These are phyloP conservation scores for Aristolochia fimbriata DNA, from an alignment of 164 flowering plant genomes.

Conservation along the genomic window DNA sequence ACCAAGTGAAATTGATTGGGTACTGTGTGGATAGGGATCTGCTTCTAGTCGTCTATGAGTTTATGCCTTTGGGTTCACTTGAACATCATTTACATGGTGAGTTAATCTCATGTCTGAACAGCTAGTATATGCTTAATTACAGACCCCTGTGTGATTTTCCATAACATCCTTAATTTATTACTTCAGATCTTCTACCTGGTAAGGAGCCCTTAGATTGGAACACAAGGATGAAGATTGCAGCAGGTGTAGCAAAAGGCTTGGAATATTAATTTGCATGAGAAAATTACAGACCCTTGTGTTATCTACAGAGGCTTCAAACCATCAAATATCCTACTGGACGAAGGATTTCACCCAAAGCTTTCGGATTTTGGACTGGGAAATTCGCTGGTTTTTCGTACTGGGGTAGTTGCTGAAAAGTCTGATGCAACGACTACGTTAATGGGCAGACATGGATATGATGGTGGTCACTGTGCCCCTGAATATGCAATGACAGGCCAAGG, in stretches of 20 bases:
- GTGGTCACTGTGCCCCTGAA: constrained; percentile 52
- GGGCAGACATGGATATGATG: constrained; percentile 54
- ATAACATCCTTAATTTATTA: no score
- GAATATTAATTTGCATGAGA: constrained; percentile 50
- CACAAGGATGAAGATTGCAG: constrained; percentile 69
- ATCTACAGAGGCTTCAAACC: constrained; percentile 63
- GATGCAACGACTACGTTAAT: constrained; percentile 47
- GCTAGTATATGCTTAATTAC: no score
- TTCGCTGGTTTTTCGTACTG: constrained; percentile 40
- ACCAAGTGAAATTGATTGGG: constrained; percentile 29
- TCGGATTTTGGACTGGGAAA: constrained; percentile 71
- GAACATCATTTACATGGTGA: constrained; percentile 36
- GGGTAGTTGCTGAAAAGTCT: constrained; percentile 35
- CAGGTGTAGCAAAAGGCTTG: constrained; percentile 70
- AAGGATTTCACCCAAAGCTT: constrained; percentile 53
- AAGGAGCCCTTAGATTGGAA: constrained; percentile 60
- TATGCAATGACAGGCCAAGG: constrained; percentile 46
- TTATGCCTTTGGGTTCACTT: constrained; percentile 30
- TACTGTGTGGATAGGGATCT: constrained; percentile 38
- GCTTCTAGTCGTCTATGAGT: constrained; percentile 34
- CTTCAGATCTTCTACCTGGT: constrained; percentile 29
- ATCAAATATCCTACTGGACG: constrained; percentile 51
- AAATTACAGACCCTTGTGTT: constrained; percentile 59
- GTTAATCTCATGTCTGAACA: no score
- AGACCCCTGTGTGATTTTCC: no score